phyloP scores from a whole-genome alignment of 148 eudicot species.

The Fagopyrum homotropicum region DNA sequence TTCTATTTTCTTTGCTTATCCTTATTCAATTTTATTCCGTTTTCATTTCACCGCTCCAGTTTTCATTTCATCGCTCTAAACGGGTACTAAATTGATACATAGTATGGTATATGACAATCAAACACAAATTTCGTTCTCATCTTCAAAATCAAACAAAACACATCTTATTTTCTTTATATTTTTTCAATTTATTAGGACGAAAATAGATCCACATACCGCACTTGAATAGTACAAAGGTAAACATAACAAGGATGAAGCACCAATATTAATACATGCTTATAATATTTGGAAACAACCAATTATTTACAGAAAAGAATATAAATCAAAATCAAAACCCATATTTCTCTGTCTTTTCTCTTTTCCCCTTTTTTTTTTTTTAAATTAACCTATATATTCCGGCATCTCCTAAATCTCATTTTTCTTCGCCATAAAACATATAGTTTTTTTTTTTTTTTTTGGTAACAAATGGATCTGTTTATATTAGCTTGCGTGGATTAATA shows the following conservation, averaged over 20 bases:
- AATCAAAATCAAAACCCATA: neutral
- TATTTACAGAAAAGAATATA: conserved; percentile 4
- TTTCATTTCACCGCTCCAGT: too few relatives aligned
- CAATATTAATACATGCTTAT: conserved; percentile 1
- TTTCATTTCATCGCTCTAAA: too few relatives aligned
- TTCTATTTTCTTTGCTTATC: too few relatives aligned
- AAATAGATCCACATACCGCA: neutral
- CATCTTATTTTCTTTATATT: neutral
- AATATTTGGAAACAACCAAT: neutral
- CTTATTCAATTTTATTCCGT: too few relatives aligned
- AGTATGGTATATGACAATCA: too few relatives aligned
- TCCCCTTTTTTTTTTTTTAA: neutral
- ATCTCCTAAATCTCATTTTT: neutral
- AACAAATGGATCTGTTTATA: neutral
- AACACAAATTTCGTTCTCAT: neutral
- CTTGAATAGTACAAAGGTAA: neutral
- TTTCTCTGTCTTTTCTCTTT: neutral
- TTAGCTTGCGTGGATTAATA: neutral
- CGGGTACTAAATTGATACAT: too few relatives aligned
- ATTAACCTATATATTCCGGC: neutral
- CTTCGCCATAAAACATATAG: neutral
- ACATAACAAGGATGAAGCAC: neutral
- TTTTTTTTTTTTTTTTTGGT: neutral
- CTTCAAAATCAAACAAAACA: neutral
- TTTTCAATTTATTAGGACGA: neutral